A percentile compares a stretch with the other conserved stretches of the same genome.
Conservation (phyloP, 1,139 yeast genomes). For the Hemisphaericaspora xylofermentans region DNA sequence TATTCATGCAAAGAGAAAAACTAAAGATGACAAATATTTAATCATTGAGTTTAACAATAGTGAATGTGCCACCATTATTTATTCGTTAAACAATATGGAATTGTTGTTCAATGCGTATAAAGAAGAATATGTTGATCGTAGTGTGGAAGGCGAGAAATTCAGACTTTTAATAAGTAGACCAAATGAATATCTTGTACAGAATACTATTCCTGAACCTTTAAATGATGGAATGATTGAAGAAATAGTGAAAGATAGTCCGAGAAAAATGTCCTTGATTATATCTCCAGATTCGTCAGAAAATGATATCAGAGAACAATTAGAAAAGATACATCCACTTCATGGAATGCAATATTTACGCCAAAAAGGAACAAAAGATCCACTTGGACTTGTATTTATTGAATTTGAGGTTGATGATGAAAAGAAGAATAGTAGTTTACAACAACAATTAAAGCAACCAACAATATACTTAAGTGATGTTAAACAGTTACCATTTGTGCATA, state of each 20-base stretch:
- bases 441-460: constrained; percentile 12
- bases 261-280: constrained; percentile 32
- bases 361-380: constrained; percentile 35
- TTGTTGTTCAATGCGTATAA: constrained; percentile 33
- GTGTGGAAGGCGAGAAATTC: constrained; percentile 12
- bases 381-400: constrained; percentile 44
- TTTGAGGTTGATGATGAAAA: constrained; percentile 17
- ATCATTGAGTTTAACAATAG: constrained; percentile 54
- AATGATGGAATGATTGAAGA: constrained; percentile 23
- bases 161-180: constrained; percentile 46
- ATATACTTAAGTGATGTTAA: constrained; percentile 17
- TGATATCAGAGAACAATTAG: constrained; percentile 26
- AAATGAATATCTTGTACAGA: constrained; percentile 55
- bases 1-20: constrained; percentile 33
- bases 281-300: constrained; percentile 27
- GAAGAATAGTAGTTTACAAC: neutral
- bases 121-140: constrained; percentile 15
- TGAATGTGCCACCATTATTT: constrained; percentile 59
- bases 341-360: constrained; percentile 36
- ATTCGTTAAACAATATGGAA: constrained; percentile 43
- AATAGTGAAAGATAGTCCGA: constrained; percentile 35
- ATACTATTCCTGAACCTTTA: constrained; percentile 18
- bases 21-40: constrained; percentile 37
- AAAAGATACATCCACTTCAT: constrained; percentile 22
- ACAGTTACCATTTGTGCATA: constrained; percentile 18